Evolutionary conservation across 1,284 basidiomycete species (phyloP), one percentile per base, ranked within the genome.

Genomic region (Polyporus tsugae): DNA sequence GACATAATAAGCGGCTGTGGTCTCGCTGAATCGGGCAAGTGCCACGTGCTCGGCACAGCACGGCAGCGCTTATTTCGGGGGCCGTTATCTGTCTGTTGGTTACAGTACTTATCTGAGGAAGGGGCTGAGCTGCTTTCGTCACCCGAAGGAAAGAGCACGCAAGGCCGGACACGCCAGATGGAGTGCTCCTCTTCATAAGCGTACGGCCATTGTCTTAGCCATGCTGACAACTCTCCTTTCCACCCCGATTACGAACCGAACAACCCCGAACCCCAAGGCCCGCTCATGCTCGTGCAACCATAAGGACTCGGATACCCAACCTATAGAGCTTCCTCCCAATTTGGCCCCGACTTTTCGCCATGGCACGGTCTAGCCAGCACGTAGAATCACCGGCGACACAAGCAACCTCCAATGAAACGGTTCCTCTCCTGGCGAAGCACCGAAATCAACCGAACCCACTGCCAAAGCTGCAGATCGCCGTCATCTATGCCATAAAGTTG

Each of bases 401-500:
- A 11, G 5, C 4, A 2, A n/a, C 29, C 7, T 15, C 22, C 17
- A 42, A 62, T 36, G 69, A 70, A 33, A 33, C 59, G 1, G 63
- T 58, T 1, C 60, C 63, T 36, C 61, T 67, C 10, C n/a, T 67
- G 1, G 11, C 58, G 6, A 70, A 68, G 46, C 52, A 25, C 9
- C 62, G n/a, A 36, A 33, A n/a, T n/a, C 52, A 60, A 15, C 68
- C 70, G 2, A 75, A 62, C 25, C 78, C 78, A 5, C 71, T 80
- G 2, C 78, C 78, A 11, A 76, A 75, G 59, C 60, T 70, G 7
- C 78, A 80, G 70, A 70, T 80, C 13, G 78, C 75, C 0, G 68
- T 73, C n/a, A 72, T 80, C 36, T 80, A 77, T 63, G 72, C 74
- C 5, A 76, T 79, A 53, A 80, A 80, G 66, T 70, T 79, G n/a